A percentile compares a stretch with the other conserved stretches of the same genome.
Conservation (phyloP, 768 basidiomycete species). For the Collybiopsis luxurians region DNA sequence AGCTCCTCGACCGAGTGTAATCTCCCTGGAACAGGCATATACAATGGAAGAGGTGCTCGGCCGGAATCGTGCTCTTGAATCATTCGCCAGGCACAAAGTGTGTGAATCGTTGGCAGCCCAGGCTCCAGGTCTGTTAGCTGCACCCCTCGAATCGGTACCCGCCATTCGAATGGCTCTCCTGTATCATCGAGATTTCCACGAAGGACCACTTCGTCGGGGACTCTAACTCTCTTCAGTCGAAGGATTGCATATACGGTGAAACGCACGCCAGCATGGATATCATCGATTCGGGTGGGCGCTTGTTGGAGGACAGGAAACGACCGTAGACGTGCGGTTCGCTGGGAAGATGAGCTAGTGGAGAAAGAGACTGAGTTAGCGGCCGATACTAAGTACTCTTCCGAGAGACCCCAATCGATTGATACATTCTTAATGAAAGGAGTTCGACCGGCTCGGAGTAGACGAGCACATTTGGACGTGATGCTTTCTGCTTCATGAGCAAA, state of each 20-base stretch:
- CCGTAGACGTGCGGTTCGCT: slow-evolving; percentile 19
- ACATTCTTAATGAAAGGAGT: slow-evolving; percentile 44
- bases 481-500: slow-evolving; percentile 44
- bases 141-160: slow-evolving; percentile 27
- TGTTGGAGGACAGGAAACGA: slow-evolving; percentile 33
- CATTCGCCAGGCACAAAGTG: slow-evolving; percentile 50
- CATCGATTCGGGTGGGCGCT: slow-evolving; percentile 27
- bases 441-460: slow-evolving; percentile 49
- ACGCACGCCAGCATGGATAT: slow-evolving; percentile 34
- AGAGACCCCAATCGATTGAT: slow-evolving; percentile 48
- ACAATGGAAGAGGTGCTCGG: slow-evolving; percentile 28
- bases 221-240: slow-evolving; percentile 20
- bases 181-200: slow-evolving; percentile 35
- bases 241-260: slow-evolving; percentile 33
- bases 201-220: slow-evolving; percentile 31
- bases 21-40: slow-evolving; percentile 18
- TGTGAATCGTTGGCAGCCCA: slow-evolving; percentile 43
- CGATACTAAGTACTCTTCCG: slow-evolving; percentile 18
- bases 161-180: slow-evolving; percentile 23
- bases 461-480: slow-evolving; percentile 46
- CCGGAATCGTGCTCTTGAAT: slow-evolving; percentile 49
- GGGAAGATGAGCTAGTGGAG: slow-evolving; percentile 12
- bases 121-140: slow-evolving; percentile 31
- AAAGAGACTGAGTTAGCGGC: slow-evolving; percentile 16
- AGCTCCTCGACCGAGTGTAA: slow-evolving; percentile 27